phyloP scores from a whole-genome alignment of 2,329 filamentous ascomycete genomes.

The Stagonosporopsis chrysanthemi region DNA sequence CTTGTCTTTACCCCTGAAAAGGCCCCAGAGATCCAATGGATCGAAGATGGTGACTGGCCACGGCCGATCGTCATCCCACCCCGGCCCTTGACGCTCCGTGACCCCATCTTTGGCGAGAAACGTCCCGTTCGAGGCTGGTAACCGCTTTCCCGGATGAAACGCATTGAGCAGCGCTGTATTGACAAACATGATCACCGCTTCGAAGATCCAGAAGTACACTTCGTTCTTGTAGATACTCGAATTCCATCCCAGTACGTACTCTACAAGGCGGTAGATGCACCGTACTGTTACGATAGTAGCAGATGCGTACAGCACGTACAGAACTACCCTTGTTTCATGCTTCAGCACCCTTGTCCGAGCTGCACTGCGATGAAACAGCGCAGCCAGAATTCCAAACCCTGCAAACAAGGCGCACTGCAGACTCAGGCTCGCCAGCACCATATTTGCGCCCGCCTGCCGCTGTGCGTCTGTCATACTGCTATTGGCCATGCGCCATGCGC shows the following conservation, averaged over 20 bases:
- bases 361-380: constrained; percentile 57
- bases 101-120: constrained; percentile 61
- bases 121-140: constrained; percentile 59
- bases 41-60: constrained; percentile 53
- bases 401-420: constrained; percentile 60
- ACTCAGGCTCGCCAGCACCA: constrained; percentile 60
- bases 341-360: constrained; percentile 51
- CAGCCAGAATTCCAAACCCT: constrained; percentile 58
- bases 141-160: constrained; percentile 59
- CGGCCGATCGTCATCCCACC: constrained; percentile 57
- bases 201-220: constrained; percentile 64
- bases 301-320: constrained; percentile 58
- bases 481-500: constrained; percentile 57
- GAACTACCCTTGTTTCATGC: constrained; percentile 52
- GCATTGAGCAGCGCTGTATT: constrained; percentile 61
- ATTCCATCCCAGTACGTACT: constrained; percentile 55
- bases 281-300: constrained; percentile 57
- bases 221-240: constrained; percentile 54
- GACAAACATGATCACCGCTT: constrained; percentile 59
- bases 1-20: constrained; percentile 42
- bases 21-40: constrained; percentile 47
- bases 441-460: constrained; percentile 53
- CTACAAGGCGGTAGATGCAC: constrained; percentile 62
- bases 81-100: constrained; percentile 60
- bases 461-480: constrained; percentile 44